Conservation (phyloP, 139 green algal species). For the Chlamydomonas applanata region DNA sequence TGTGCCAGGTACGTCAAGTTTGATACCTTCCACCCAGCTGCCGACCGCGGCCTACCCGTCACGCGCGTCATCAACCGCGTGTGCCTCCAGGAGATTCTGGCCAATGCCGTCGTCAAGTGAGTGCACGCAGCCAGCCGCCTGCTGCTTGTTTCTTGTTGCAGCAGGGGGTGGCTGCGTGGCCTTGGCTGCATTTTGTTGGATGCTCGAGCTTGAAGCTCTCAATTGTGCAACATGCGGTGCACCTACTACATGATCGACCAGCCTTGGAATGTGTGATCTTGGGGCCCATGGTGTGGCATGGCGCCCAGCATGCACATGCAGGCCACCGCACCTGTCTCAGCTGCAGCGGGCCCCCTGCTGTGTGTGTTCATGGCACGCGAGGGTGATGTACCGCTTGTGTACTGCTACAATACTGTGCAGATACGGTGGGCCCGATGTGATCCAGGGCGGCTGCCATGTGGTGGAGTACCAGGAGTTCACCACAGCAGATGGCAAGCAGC, state of each 20-base stretch:
- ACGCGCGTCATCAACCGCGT: conserved; percentile 90
- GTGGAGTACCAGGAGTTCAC: conserved; percentile 54
- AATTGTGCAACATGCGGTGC: no score
- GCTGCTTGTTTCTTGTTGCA: background rate
- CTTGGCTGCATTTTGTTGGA: no score
- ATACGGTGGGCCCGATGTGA: conserved; percentile 29
- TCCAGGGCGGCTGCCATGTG: conserved; percentile 67
- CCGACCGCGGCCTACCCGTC: conserved; percentile 85
- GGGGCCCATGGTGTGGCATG: no score
- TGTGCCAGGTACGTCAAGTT: conserved; percentile 94
- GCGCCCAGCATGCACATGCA: no score
- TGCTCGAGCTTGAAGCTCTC: no score
- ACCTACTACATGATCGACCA: no score
- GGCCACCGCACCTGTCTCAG: no score
- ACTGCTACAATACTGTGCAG: conserved; percentile 4
- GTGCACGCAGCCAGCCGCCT: conserved; percentile 1
- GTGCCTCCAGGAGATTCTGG: conserved; percentile 72
- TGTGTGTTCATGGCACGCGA: background rate
- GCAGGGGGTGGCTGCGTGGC: no score
- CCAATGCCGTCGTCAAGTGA: conserved; percentile 42
- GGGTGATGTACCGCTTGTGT: background rate
- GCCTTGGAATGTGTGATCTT: no score
- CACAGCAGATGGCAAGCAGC: conserved; percentile 29
- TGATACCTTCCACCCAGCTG: conserved; percentile 93
- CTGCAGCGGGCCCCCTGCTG: no score